A percentile compares a stretch with the other conserved stretches of the same genome.
These are phyloP conservation scores for Linnemannia hyalina DNA, from an alignment of 192 early-diverging fungal species.

Conservation along the genomic window DNA sequence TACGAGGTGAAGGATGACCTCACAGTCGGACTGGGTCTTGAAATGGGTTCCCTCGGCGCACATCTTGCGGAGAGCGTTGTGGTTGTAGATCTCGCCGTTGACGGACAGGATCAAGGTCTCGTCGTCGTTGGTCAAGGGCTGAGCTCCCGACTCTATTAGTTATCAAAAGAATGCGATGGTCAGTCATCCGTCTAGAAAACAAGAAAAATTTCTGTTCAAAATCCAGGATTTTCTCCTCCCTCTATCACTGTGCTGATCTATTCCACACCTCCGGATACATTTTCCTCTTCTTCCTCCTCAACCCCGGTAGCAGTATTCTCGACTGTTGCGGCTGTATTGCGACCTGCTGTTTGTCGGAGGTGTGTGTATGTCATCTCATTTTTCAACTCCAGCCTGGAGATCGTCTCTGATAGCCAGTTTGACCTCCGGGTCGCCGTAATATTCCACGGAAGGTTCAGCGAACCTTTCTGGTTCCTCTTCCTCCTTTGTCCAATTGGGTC, in stretches of 20 bases:
- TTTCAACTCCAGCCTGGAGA: not conserved
- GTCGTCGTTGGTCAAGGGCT: slow-evolving; percentile 95
- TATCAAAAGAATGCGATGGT: not conserved
- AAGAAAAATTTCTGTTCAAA: no score
- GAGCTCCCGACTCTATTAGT: slow-evolving; percentile 89
- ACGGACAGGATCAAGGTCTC: slow-evolving; percentile 89
- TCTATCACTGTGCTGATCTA: not conserved
- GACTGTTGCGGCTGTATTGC: not conserved
- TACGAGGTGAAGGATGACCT: slow-evolving; percentile 94
- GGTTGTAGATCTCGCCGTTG: slow-evolving; percentile 99
- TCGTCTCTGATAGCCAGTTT: not conserved
- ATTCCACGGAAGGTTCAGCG: not conserved
- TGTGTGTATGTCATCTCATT: no score
- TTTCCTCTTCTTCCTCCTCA: not conserved
- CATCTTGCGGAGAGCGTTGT: slow-evolving; percentile 81
- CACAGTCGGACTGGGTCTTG: slow-evolving; percentile 98
- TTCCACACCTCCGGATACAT: not conserved
- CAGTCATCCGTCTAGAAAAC: not conserved
- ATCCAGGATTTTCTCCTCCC: not conserved
- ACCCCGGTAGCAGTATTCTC: not conserved
- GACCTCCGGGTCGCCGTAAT: not conserved
- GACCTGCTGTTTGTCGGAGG: no score
- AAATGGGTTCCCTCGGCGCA: slow-evolving; percentile 82
- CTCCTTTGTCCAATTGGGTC: not conserved
- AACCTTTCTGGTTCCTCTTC: not conserved